Evolutionary conservation across 2,329 filamentous ascomycete genomes (phyloP).

Genomic region (Herpotrichia juniperi): DNA sequence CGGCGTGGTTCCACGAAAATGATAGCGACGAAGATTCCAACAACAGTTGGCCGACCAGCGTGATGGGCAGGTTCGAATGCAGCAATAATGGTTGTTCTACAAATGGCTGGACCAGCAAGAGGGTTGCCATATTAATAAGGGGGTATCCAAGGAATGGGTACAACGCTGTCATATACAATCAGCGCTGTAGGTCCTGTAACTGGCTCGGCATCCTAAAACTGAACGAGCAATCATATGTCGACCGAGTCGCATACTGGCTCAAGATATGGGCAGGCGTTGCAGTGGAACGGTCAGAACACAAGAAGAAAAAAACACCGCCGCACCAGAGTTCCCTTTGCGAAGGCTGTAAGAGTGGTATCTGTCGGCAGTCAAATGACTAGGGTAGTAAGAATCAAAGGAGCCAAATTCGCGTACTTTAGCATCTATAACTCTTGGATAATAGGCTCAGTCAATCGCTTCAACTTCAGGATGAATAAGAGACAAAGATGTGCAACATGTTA

Average conservation of each 20-base stretch:
- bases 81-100: constrained; percentile 16
- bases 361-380: constrained; percentile 5
- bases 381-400: too few species aligned
- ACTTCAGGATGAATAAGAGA: too few species aligned
- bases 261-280: constrained; percentile 27
- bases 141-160: constrained; percentile 21
- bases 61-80: constrained; percentile 25
- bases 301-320: constrained; percentile 8
- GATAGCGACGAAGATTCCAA: not conserved
- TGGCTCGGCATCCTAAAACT: constrained; percentile 18
- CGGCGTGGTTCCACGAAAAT: not conserved
- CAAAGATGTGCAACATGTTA: too few species aligned
- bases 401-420: too few species aligned
- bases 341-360: constrained; percentile 18
- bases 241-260: constrained; percentile 26
- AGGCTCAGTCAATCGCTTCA: too few species aligned
- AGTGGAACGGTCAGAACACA: constrained; percentile 2
- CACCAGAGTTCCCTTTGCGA: constrained; percentile 14
- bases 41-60: constrained; percentile 10
- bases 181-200: constrained; percentile 24
- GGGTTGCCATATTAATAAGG: constrained; percentile 18
- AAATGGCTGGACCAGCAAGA: constrained; percentile 19
- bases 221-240: constrained; percentile 23
- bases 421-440: too few species aligned
- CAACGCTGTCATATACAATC: constrained; percentile 24